A percentile compares a stretch with the other conserved stretches of the same genome.
These are phyloP conservation scores for Pinus tabuliformis DNA, from an alignment of 75 land plant species.

Conservation along the genomic window DNA sequence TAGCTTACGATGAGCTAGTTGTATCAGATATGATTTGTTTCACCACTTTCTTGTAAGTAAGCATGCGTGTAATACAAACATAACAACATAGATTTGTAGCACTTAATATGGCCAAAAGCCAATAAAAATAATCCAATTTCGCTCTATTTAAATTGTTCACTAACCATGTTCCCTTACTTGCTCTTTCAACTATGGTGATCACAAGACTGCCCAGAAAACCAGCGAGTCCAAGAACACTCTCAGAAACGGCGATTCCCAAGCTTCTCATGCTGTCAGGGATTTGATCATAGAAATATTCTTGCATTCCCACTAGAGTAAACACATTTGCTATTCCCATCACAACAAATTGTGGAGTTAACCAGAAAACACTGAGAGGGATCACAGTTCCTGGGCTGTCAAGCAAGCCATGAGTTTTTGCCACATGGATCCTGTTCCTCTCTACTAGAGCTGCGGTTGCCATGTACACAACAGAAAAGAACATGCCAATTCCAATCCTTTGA, in stretches of 20 bases:
- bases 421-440: conserved; percentile 20
- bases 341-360: conserved; percentile 35
- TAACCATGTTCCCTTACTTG: conserved; percentile 38
- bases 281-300: conserved; percentile 49
- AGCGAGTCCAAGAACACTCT: conserved; percentile 39
- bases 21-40: conserved; percentile 1
- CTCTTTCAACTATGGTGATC: conserved; percentile 35
- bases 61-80: conserved; percentile 31
- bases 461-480: conserved; percentile 2
- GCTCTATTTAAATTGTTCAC: conserved; percentile 46
- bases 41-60: conserved; percentile 44
- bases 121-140: conserved; percentile 50
- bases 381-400: conserved; percentile 22
- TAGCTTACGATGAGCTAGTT: no score
- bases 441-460: conserved; percentile 12
- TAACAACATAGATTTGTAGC: conserved; percentile 30
- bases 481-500: conserved; percentile 22
- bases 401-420: conserved; percentile 26
- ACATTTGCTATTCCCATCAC: conserved; percentile 37
- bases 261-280: conserved; percentile 47
- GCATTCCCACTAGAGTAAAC: conserved; percentile 31
- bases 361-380: conserved; percentile 28
- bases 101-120: conserved; percentile 43
- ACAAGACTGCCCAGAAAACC: conserved; percentile 63
- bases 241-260: conserved; percentile 36